Conservation (phyloP, 805 yeast species). For the Candida fluviatilis region DNA sequence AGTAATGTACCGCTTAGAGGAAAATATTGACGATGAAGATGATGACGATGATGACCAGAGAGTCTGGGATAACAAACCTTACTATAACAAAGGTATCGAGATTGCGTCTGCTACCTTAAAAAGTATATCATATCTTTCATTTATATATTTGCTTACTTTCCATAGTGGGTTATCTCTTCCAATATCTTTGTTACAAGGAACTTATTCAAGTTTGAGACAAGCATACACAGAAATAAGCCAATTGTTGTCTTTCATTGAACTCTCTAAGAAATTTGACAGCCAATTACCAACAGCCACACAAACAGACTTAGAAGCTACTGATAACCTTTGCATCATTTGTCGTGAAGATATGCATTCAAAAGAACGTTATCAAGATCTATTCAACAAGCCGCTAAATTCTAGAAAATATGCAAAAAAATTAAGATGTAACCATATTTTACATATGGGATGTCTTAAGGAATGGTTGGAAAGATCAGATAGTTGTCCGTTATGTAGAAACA, state of each 20-base stretch:
- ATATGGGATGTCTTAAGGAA: slow-evolving; percentile 81
- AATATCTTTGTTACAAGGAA: slow-evolving; percentile 40
- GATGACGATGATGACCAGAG: slow-evolving; percentile 49
- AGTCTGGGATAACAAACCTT: slow-evolving; percentile 68
- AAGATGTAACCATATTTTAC: slow-evolving; percentile 83
- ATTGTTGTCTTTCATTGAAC: slow-evolving; percentile 47
- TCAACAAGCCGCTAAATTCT: slow-evolving; percentile 16
- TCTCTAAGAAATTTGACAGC: slow-evolving; percentile 59
- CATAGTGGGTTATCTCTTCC: slow-evolving; percentile 31
- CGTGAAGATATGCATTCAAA: slow-evolving; percentile 76
- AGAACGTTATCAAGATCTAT: slow-evolving; percentile 25
- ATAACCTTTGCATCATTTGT: slow-evolving; percentile 79
- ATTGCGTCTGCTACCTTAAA: slow-evolving; percentile 43
- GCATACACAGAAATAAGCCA: slow-evolving; percentile 34
- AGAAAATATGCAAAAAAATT: slow-evolving; percentile 68
- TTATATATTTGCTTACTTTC: slow-evolving; percentile 31
- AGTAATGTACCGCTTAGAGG: slow-evolving; percentile 23
- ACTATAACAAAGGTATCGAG: slow-evolving; percentile 55
- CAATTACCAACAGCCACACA: slow-evolving; percentile 60
- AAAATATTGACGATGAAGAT: slow-evolving; percentile 10
- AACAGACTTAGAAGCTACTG: slow-evolving; percentile 52
- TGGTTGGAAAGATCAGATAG: slow-evolving; percentile 90
- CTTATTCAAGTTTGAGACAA: slow-evolving; percentile 35
- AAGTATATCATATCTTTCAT: slow-evolving; percentile 24
- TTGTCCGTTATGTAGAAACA: slow-evolving; percentile 89